These are phyloP conservation scores for Neurospora sp. DNA, from an alignment of 495 filamentous ascomycete species.

Conservation along the genomic window DNA sequence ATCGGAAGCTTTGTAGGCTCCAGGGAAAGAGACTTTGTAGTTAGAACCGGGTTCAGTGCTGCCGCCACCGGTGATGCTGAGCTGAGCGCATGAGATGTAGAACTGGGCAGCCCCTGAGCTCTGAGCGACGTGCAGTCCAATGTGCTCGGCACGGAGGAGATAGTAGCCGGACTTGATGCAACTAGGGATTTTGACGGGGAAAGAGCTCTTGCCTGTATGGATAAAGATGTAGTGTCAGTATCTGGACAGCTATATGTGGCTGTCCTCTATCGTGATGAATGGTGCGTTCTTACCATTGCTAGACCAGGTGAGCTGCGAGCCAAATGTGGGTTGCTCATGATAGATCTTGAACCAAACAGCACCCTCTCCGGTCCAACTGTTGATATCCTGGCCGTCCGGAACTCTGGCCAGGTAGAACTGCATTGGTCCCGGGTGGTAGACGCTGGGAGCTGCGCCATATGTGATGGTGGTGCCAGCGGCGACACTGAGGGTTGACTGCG, in stretches of 20 bases:
- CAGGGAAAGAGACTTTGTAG: slow-evolving; percentile 29
- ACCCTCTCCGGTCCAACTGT: slow-evolving; percentile 37
- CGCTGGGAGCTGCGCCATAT: slow-evolving; percentile 30
- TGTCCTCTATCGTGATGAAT: background rate
- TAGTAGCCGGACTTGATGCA: slow-evolving; percentile 44
- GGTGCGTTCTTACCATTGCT: slow-evolving; percentile 15
- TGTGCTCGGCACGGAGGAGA: slow-evolving; percentile 50
- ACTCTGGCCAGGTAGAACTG: slow-evolving; percentile 40
- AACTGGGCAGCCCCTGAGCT: slow-evolving; percentile 39
- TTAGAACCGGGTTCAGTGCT: slow-evolving; percentile 19
- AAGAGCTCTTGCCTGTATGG: slow-evolving; percentile 22
- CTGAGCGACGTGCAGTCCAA: slow-evolving; percentile 40
- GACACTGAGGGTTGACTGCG: slow-evolving; percentile 24
- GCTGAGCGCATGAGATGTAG: slow-evolving; percentile 37
- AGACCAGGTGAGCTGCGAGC: slow-evolving; percentile 30
- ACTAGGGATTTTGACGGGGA: slow-evolving; percentile 32
- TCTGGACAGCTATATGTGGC: background rate
- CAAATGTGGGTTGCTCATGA: slow-evolving; percentile 33
- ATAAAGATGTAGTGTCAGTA: background rate
- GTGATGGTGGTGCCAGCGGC: slow-evolving; percentile 33
- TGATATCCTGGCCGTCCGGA: slow-evolving; percentile 28
- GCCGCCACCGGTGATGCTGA: slow-evolving; percentile 30
- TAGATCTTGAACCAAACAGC: slow-evolving; percentile 47
- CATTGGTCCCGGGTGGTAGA: slow-evolving; percentile 38
- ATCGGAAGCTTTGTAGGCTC: slow-evolving; percentile 30